Evolutionary conservation across 768 basidiomycete genomes (phyloP), one percentile per base, ranked within the genome.

Genomic region (Trametes elegans): DNA sequence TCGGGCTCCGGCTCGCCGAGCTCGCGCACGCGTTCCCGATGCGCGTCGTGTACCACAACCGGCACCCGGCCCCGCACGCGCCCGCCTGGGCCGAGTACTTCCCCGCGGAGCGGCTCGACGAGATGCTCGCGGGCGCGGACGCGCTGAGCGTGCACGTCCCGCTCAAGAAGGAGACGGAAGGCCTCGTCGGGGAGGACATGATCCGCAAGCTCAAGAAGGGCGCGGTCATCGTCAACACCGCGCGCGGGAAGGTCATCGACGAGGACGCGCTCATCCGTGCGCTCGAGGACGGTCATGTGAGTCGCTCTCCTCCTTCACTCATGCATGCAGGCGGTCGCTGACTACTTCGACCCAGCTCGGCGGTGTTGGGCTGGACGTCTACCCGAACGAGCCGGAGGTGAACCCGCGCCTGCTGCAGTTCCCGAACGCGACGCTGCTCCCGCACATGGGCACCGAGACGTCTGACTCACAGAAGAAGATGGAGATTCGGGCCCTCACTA

Each of bases 391-490:
- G 65, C 93, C 93, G 1, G 68, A 79, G 41, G 83, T 93, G 36
- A 87, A 93, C 63, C 86, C 89, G 4, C 81, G 85, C 26, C 73
- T 96, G 29, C 76, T 94, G 51, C 79, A 81, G n/a, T 90, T 91
- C 70, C 84, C 87, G 8, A 84, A 93, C 59, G 85, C 92, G 58
- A 87, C 87, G 27, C 76, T 98, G 8, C 78, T 98, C 18, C 95
- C 94, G 0, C 95, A 96, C 69, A 86, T 96, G 85, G 95, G 94
- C 7, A 93, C 92, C 0, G 85, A 90, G 68, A 93, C 82, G 49
- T 81, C 83, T 59, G 93, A 94, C 63, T 79, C 87, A 6, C 88
- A 90, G 67, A 78, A 77, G 54, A 79, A 79, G 67, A 93, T 93
- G 91, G 92, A 93, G 72, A 76, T 91, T 31, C 82, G 88, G n/a